These are phyloP conservation scores for Trametes elegans DNA, from an alignment of 768 basidiomycete species.

Conservation along the genomic window DNA sequence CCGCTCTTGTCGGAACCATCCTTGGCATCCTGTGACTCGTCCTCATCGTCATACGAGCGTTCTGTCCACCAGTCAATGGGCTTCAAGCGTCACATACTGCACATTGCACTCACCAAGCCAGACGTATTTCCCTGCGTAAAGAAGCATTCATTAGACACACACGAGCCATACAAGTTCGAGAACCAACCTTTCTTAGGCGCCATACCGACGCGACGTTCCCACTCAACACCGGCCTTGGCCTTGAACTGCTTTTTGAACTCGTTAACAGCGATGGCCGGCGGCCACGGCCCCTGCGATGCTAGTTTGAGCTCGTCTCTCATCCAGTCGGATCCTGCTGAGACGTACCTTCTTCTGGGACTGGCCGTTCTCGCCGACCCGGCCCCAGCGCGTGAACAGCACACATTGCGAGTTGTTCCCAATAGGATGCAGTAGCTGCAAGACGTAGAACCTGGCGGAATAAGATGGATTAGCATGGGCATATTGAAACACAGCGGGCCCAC, in stretches of 20 bases:
- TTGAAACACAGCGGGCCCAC: background rate
- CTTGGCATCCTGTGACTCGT: slow-evolving; percentile 23
- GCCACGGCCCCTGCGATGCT: slow-evolving; percentile 46
- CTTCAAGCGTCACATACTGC: background rate
- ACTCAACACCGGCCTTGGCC: slow-evolving; percentile 46
- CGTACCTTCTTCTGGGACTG: slow-evolving; percentile 47
- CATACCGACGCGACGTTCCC: slow-evolving; percentile 54
- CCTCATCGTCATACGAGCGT: slow-evolving; percentile 30
- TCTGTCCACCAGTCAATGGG: background rate
- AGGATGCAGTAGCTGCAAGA: slow-evolving; percentile 54
- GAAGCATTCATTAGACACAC: background rate
- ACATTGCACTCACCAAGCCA: slow-evolving; percentile 46
- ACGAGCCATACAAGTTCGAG: background rate
- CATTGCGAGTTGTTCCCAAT: slow-evolving; percentile 37
- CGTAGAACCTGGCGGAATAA: slow-evolving; percentile 55
- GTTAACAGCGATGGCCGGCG: slow-evolving; percentile 36
- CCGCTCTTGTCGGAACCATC: slow-evolving; percentile 21
- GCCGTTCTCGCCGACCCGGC: slow-evolving; percentile 59
- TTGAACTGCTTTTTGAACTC: slow-evolving; percentile 65
- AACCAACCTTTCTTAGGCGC: slow-evolving; percentile 46
- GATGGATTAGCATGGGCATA: no score
- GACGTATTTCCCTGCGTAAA: slow-evolving; percentile 49
- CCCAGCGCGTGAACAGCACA: slow-evolving; percentile 54
- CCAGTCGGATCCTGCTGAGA: no score
- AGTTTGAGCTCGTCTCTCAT: no score